Percentiles rank a stretch among this genome's conserved stretches.
phyloP scores from a whole-genome alignment of 2,329 filamentous ascomycete species.

The Biscogniauxia marginata region DNA sequence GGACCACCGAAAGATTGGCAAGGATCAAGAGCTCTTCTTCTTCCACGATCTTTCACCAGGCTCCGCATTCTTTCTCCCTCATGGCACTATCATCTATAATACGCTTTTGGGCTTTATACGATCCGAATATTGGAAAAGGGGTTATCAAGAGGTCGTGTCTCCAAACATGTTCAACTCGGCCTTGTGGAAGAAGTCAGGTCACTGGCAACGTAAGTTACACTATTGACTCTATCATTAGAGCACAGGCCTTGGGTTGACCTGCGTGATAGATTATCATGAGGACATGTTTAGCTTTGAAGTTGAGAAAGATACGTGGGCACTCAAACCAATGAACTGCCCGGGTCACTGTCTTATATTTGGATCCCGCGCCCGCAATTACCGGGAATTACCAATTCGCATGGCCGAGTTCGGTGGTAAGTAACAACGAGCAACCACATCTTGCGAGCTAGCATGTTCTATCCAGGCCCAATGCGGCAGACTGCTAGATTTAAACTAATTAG shows the following conservation, averaged over 20 bases:
- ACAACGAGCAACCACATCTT: background rate
- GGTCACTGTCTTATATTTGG: constrained; percentile 85
- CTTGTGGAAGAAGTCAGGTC: constrained; percentile 91
- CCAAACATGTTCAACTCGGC: constrained; percentile 96
- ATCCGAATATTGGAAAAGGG: constrained; percentile 87
- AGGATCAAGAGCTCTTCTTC: constrained; percentile 96
- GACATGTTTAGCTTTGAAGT: constrained; percentile 76
- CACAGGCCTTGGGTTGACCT: background rate
- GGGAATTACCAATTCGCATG: constrained; percentile 78
- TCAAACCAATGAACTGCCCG: constrained; percentile 94
- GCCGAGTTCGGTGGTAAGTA: constrained; percentile 69
- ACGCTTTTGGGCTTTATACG: constrained; percentile 78
- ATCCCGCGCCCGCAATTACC: constrained; percentile 70
- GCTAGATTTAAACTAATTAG: background rate
- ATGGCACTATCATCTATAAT: constrained; percentile 93
- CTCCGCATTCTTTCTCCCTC: constrained; percentile 87
- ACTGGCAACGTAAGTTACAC: constrained; percentile 61
- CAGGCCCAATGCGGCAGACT: background rate
- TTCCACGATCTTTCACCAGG: constrained; percentile 94
- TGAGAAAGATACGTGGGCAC: constrained; percentile 70
- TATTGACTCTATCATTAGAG: background rate
- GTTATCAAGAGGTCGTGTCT: constrained; percentile 91
- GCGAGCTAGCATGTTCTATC: too few relatives aligned
- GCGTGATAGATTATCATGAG: constrained; percentile 70
- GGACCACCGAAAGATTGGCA: constrained; percentile 90